phyloP scores from a whole-genome alignment of 2,329 filamentous ascomycete genomes.

The Didymosphaeria variabile region DNA sequence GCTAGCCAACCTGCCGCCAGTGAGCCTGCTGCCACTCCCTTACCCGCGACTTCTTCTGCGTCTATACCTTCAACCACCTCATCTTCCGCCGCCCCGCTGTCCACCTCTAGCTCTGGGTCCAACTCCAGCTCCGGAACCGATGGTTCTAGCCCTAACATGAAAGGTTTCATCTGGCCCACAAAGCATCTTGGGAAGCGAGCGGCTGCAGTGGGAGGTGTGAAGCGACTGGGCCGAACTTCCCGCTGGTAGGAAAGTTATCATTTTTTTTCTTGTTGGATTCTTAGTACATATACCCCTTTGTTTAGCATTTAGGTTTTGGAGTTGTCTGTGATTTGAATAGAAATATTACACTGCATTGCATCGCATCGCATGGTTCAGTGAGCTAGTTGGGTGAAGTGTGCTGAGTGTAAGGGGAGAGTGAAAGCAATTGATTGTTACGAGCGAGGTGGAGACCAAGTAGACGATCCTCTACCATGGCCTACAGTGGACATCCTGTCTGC shows the following conservation, averaged over 20 bases:
- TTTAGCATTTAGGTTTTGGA: background rate
- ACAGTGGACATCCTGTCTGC: no score
- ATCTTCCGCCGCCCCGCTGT: background rate
- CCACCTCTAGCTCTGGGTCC: background rate
- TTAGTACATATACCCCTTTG: constrained; percentile 9
- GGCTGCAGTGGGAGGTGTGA: background rate
- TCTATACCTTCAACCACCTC: background rate
- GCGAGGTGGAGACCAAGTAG: no score
- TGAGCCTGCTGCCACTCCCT: background rate
- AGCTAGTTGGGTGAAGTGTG: no score
- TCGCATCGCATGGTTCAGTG: no score
- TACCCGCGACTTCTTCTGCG: background rate
- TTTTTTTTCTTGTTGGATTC: background rate
- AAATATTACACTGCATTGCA: background rate
- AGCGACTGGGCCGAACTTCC: background rate
- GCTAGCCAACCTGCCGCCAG: background rate
- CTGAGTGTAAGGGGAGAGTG: no score
- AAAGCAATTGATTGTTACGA: no score
- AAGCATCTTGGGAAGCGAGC: constrained; percentile 1
- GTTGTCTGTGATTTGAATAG: background rate
- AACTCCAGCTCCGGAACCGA: background rate
- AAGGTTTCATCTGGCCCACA: background rate
- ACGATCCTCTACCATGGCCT: no score
- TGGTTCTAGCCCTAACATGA: background rate
- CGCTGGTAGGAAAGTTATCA: constrained; percentile 8